phyloP scores from a whole-genome alignment of 2,329 filamentous ascomycete genomes.

The Apiospora marii region DNA sequence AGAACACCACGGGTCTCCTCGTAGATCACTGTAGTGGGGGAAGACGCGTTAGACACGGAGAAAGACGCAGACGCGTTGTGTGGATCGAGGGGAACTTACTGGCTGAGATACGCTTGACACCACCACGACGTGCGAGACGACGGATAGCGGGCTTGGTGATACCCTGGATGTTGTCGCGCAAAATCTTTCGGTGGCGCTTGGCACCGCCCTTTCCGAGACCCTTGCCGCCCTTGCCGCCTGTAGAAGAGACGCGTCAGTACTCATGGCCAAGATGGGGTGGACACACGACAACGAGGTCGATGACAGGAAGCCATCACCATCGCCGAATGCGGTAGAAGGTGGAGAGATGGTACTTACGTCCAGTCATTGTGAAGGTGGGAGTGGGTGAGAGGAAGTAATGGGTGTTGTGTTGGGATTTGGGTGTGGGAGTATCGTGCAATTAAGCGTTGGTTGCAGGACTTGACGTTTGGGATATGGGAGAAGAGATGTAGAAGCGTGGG shows the following conservation, averaged over 20 bases:
- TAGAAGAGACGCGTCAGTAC: constrained; percentile 37
- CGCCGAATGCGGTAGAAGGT: background rate
- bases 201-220: constrained; percentile 97
- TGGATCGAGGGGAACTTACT: constrained; percentile 62
- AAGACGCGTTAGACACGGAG: constrained; percentile 26
- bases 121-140: constrained; percentile 97
- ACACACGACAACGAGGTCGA: constrained; percentile 15
- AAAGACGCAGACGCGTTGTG: background rate
- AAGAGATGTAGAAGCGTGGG: constrained; percentile 37
- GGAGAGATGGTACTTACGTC: constrained; percentile 66
- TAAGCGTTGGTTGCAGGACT: constrained; percentile 30
- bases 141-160: constrained; percentile 99
- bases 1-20: constrained; percentile 84
- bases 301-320: background rate
- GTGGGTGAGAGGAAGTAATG: constrained; percentile 27
- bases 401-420: constrained; percentile 29
- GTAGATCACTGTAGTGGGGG: constrained; percentile 70
- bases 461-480: constrained; percentile 36
- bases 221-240: constrained; percentile 95
- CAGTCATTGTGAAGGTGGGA: constrained; percentile 68
- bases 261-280: background rate
- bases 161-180: constrained; percentile 99
- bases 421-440: constrained; percentile 35
- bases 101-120: constrained; percentile 99
- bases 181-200: constrained; percentile 99